Base-by-base conservation (phyloP, 495 filamentous ascomycete species). In the Aspergillus baeticus region DNA sequence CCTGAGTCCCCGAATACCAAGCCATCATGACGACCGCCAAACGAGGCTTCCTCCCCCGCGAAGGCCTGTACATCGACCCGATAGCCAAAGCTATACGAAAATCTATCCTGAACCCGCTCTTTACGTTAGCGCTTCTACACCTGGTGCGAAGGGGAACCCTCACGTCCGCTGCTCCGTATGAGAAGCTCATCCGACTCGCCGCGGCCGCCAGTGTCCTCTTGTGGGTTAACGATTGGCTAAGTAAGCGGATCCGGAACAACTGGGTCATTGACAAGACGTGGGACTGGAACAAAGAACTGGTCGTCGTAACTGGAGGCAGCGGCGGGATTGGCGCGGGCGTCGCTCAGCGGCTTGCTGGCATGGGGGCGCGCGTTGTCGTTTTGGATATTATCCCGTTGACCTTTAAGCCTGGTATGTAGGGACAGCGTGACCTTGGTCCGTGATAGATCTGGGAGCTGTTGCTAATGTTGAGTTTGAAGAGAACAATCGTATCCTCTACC, bases 291-390 rank as follows among this genome's bases (percentile, higher is more conserved):
- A 74, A 78, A 60, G 86, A 89, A 68, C 75, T 87, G 48, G 83
- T 86, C 1, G 68, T 87, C 6, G 77, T 88, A 42, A 87, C 86
- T 4, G 84, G 86, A 17, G 84, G 84, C 6, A 78, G 81, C 17
- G 77, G 78, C 42, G 86, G 84, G 10, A 87, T 87, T 64, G 84
- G 85, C 3, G 79, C 71, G 14, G 66, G 76, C 5, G 69, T 86
- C 6, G 84, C 84, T 17, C 73, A 74, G 64, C 63, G 82, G 22
- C 68, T 88, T 0, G 82, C 77, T 6, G 80, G 80, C 60, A 63
- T 58, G 52, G 74, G 76, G 5, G 69, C 81, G 50, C 79, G 75
- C 49, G 81, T 86, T 8, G 78, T 81, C 20, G 82, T 87, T 10
- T 58, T 87, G 29, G 85, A 88, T 70, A 75, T 87, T 43, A 78